phyloP scores from a whole-genome alignment of 306 rosid species.

The Cucumis melo region DNA sequence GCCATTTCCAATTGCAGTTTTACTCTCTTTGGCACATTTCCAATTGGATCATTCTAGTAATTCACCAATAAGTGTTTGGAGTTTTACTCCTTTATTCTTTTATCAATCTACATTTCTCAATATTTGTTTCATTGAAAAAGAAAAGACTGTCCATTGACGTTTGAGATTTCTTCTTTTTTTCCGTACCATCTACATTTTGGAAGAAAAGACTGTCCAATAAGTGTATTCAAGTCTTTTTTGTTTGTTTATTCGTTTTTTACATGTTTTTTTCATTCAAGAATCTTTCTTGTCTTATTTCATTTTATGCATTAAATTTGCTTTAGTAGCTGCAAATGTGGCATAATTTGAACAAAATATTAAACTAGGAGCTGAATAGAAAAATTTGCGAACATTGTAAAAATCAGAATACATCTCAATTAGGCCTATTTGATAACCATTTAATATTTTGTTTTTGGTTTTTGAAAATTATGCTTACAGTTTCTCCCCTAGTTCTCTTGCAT shows the following conservation, averaged over 20 bases:
- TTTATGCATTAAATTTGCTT: conserved; percentile 12
- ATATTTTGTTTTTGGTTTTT: no score
- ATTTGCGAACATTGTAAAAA: not conserved
- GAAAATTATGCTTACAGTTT: no score
- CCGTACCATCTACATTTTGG: not conserved
- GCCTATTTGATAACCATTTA: no score
- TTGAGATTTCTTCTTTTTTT: not conserved
- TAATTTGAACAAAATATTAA: not conserved
- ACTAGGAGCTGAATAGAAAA: not conserved
- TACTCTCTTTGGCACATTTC: no score
- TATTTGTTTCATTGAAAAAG: no score
- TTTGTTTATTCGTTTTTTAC: not conserved
- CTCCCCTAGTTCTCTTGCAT: no score
- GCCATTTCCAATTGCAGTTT: no score
- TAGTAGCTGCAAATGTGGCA: not conserved
- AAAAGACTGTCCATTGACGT: not conserved
- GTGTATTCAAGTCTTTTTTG: not conserved
- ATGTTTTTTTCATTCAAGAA: not conserved
- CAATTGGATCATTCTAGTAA: no score
- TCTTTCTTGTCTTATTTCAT: not conserved
- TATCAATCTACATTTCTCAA: no score
- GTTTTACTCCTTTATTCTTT: no score
- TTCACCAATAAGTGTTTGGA: no score
- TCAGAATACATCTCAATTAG: not conserved
- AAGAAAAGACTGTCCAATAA: no score